phyloP scores from a whole-genome alignment of 2,329 filamentous ascomycete species.

The Westerdykella sp. region DNA sequence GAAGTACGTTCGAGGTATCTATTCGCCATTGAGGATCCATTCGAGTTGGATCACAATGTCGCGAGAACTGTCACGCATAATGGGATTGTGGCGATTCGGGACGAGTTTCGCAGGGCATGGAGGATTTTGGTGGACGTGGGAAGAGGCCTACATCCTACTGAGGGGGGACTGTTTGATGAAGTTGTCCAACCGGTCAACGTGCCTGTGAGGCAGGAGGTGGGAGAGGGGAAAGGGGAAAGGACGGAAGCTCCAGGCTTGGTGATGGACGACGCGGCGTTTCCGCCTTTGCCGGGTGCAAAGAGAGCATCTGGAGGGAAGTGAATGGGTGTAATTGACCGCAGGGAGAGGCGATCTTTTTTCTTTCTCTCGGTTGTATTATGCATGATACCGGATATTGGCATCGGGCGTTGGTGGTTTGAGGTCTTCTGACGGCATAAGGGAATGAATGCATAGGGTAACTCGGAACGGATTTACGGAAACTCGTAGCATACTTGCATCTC shows the following conservation, averaged over 20 bases:
- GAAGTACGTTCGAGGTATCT: slow-evolving; percentile 75
- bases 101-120: slow-evolving; percentile 79
- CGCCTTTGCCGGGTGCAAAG: too few relatives aligned
- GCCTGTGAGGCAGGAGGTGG: not conserved
- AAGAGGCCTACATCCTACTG: slow-evolving; percentile 13
- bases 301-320: too few relatives aligned
- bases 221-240: not conserved
- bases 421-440: too few relatives aligned
- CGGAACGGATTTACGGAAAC: too few relatives aligned
- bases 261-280: not conserved
- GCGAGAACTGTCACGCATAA: slow-evolving; percentile 78
- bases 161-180: slow-evolving; percentile 34
- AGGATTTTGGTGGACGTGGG: slow-evolving; percentile 46
- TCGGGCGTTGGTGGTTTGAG: too few relatives aligned
- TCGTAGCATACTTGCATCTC: too few relatives aligned
- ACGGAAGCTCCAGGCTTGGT: not conserved
- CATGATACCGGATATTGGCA: too few relatives aligned
- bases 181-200: slow-evolving; percentile 10
- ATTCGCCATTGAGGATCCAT: slow-evolving; percentile 87
- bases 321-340: too few relatives aligned
- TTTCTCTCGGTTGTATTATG: too few relatives aligned
- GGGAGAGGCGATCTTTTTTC: too few relatives aligned
- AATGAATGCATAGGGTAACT: too few relatives aligned
- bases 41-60: slow-evolving; percentile 82
- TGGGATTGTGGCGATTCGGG: slow-evolving; percentile 73